Base-by-base conservation (phyloP, 1,284 basidiomycete genomes). In the Ustilago esculenta region DNA sequence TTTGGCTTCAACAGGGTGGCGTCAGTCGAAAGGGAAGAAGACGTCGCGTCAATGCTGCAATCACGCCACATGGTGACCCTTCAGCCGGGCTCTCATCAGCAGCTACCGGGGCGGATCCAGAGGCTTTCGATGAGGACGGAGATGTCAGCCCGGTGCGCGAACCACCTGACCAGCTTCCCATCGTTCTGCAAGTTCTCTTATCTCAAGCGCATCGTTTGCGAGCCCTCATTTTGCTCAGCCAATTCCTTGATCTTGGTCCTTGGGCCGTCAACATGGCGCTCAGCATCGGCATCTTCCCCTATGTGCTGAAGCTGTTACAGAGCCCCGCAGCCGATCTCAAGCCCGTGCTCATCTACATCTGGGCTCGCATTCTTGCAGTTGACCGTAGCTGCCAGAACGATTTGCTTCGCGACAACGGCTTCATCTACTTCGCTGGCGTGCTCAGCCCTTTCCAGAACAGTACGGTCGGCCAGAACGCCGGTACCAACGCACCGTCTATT, bases 211-310 rank as follows among this genome's bases (percentile, higher is more conserved):
- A 98, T 83, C 90, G 95, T 44, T 87, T 98, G 10, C 90, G 94
- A 11, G 95, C 96, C 0, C 88, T 98, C 63, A 95, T 97, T 75
- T 87, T 98, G n/a, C 87, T 98, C 10, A 95, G 93, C 33, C 92
- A 95, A 83, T 98, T 98, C 76, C 92, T 98, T 73, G 96, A 98
- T 82, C 87, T 98, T 3, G 95, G 95, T 0, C 94, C 95, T 6
- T 98, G 95, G 94, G 95, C 96, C 0, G 96, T 98, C 53, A 92
- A 97, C 73, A 88, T 97, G 33, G 94, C 96, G 7, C 86, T 98
- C 32, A 92, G 92, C n/a, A 97, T 98, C 76, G 95, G 95, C 18
- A 98, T 98, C 78, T 98, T 98, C 84, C 96, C 96, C 2, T 98
- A 98, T 81, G 97, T 98, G 40, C 92, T 94, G 65, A 95, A 96